Evolutionary conservation across 2,329 filamentous ascomycete species (phyloP).

Genomic region (Fusarium virguliforme): DNA sequence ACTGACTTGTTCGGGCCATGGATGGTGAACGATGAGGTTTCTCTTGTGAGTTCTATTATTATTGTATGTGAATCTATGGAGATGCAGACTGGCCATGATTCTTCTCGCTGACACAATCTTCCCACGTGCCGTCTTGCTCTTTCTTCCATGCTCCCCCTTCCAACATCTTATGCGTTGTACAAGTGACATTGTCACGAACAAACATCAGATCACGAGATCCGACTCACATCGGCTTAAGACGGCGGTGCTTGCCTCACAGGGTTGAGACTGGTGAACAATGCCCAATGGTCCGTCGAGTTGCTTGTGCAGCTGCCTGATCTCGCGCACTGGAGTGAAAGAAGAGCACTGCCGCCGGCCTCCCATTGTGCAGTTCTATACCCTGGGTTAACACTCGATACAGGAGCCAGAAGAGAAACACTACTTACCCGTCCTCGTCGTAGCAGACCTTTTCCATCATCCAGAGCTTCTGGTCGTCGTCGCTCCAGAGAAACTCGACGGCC

Average conservation of each 20-base stretch:
- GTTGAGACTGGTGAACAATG: constrained; percentile 53
- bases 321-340: constrained; percentile 42
- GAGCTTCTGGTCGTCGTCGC: constrained; percentile 50
- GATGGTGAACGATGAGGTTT: background rate
- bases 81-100: background rate
- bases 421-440: constrained; percentile 57
- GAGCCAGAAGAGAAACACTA: constrained; percentile 1
- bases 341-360: constrained; percentile 53
- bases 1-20: constrained; percentile 2
- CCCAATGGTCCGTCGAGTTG: constrained; percentile 53
- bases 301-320: constrained; percentile 46
- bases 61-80: background rate
- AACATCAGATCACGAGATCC: constrained; percentile 23
- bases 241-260: constrained; percentile 45
- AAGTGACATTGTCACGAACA: constrained; percentile 25
- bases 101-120: background rate
- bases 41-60: constrained; percentile 13
- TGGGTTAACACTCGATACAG: constrained; percentile 14
- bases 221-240: constrained; percentile 7
- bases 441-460: constrained; percentile 65
- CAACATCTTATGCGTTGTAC: constrained; percentile 16
- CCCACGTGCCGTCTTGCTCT: background rate
- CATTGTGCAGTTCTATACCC: constrained; percentile 49
- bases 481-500: constrained; percentile 63
- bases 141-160: background rate